These are phyloP conservation scores for Ogataea philodendri DNA, from an alignment of 805 yeast species.

Conservation along the genomic window DNA sequence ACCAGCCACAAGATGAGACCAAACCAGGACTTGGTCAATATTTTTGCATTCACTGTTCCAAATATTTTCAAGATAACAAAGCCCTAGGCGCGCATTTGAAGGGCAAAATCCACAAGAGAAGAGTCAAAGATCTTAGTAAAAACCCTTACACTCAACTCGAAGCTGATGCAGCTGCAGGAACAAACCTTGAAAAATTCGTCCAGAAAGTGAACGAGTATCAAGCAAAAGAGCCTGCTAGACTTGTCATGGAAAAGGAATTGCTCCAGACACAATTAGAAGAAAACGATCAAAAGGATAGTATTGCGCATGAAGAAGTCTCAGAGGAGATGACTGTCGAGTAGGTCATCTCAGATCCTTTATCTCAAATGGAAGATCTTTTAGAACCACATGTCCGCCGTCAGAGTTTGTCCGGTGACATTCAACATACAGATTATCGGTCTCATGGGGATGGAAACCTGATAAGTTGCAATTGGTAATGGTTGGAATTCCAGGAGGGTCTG, in stretches of 20 bases:
- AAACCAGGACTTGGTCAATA: constrained; percentile 94
- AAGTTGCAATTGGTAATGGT: constrained; percentile 49
- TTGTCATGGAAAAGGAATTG: constrained; percentile 40
- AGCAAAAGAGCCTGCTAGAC: constrained; percentile 46
- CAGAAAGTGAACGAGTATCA: constrained; percentile 59
- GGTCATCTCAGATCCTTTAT: constrained; percentile 46
- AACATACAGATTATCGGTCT: constrained; percentile 48
- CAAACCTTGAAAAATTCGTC: constrained; percentile 64
- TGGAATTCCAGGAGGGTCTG: constrained; percentile 65
- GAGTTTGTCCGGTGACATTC: constrained; percentile 38
- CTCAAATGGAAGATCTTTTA: constrained; percentile 47
- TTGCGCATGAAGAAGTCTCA: constrained; percentile 27
- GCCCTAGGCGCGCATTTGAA: constrained; percentile 72
- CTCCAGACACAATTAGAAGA: constrained; percentile 30
- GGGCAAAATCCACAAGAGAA: constrained; percentile 80
- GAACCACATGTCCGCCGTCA: constrained; percentile 47
- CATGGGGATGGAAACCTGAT: constrained; percentile 62
- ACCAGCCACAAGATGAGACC: constrained; percentile 85
- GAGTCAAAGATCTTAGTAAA: constrained; percentile 69
- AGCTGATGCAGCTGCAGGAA: constrained; percentile 88
- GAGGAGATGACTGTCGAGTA: constrained; percentile 19
- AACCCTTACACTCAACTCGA: constrained; percentile 87
- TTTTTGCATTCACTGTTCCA: constrained; percentile 93
- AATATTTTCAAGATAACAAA: constrained; percentile 76
- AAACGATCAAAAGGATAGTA: constrained; percentile 33